Evolutionary conservation across 2,329 filamentous ascomycete genomes (phyloP).

Genomic region (Cladophialophora carrionii): DNA sequence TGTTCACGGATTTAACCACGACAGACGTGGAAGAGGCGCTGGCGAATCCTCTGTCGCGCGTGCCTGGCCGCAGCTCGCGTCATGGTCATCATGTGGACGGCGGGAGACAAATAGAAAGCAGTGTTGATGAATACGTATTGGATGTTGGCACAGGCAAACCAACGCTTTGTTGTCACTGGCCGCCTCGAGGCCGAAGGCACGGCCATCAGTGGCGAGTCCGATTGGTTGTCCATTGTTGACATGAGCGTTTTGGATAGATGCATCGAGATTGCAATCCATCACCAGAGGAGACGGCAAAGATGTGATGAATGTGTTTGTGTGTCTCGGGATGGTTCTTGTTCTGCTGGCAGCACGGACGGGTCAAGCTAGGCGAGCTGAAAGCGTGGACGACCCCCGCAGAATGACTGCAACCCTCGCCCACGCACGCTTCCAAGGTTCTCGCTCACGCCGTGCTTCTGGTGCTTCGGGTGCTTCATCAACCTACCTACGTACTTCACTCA

Average conservation of each 20-base stretch:
- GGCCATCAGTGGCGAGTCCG: conserved; percentile 7
- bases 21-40: background rate
- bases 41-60: conserved; percentile 6
- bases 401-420: conserved; percentile 12
- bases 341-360: conserved; percentile 5
- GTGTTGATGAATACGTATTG: conserved; percentile 9
- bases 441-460: background rate
- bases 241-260: conserved; percentile 2
- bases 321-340: no score
- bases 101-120: conserved; percentile 11
- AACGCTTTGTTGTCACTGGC: conserved; percentile 14
- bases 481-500: conserved; percentile 11
- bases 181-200: conserved; percentile 3
- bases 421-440: conserved; percentile 2
- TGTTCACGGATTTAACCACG: conserved; percentile 1
- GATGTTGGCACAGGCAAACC: conserved; percentile 7
- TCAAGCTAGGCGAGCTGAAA: conserved; percentile 9
- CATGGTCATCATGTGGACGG: conserved; percentile 12
- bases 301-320: background rate
- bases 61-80: background rate
- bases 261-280: conserved; percentile 11
- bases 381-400: conserved; percentile 3
- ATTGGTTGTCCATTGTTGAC: conserved; percentile 15
- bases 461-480: conserved; percentile 7
- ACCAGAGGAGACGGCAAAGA: background rate